A percentile compares a stretch with the other conserved stretches of the same genome.
phyloP scores from a whole-genome alignment of 371 early-diverging fungal genomes.

The Gilbertella persicaria region DNA sequence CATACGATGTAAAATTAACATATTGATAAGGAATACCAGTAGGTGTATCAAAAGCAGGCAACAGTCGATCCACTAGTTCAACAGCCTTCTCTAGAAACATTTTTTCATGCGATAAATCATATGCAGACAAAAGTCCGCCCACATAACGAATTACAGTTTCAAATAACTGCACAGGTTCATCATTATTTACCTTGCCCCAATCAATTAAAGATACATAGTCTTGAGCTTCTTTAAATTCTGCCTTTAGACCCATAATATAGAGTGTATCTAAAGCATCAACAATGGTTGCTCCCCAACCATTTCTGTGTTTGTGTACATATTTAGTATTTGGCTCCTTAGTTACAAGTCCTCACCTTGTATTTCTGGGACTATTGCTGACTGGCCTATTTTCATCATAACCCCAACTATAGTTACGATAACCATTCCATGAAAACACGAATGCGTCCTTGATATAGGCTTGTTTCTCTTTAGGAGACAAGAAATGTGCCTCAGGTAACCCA shows the following conservation, averaged over 20 bases:
- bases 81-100: conserved; percentile 51
- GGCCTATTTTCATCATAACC: conserved; percentile 64
- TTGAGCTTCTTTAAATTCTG: conserved; percentile 71
- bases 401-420: conserved; percentile 68
- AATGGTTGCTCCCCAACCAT: conserved; percentile 62
- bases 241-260: conserved; percentile 71
- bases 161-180: conserved; percentile 58
- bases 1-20: conserved; percentile 40
- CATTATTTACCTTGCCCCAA: conserved; percentile 24
- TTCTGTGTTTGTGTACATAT: conserved; percentile 6
- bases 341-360: conserved; percentile 45
- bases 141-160: conserved; percentile 89
- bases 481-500: conserved; percentile 27
- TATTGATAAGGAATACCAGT: conserved; percentile 64
- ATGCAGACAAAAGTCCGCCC: conserved; percentile 83
- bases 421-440: conserved; percentile 73
- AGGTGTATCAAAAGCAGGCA: conserved; percentile 60
- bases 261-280: conserved; percentile 86
- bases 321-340: neutral
- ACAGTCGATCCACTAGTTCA: conserved; percentile 54
- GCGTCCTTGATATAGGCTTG: conserved; percentile 50
- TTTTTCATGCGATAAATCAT: conserved; percentile 60
- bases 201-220: conserved; percentile 57
- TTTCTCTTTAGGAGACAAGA: conserved; percentile 32
- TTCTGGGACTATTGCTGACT: conserved; percentile 37